Evolutionary conservation across 148 eudicot genomes (phyloP), one percentile per base, ranked within the genome.

Genomic region (Hydrangea macrophylla): DNA sequence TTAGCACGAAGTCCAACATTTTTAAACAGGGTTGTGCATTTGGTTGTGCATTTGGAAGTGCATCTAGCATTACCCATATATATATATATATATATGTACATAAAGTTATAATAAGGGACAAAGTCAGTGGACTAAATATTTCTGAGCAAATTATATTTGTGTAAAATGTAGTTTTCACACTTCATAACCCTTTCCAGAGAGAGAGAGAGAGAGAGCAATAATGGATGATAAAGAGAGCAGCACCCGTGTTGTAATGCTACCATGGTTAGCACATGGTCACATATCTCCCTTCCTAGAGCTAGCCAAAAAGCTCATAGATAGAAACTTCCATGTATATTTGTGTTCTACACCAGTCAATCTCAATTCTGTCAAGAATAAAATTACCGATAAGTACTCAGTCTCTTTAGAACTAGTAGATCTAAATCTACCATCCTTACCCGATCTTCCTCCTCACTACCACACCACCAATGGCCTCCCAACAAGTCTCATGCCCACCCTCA

Each of bases 181-280:
- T n/a, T n/a, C n/a, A n/a, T n/a, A n/a, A n/a, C n/a, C n/a, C n/a
- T n/a, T n/a, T n/a, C n/a, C n/a, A n/a, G n/a, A n/a, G n/a, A n/a
- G 5, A 35, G 8, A 35, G 18, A 42, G 48, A 42, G 17, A 11
- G 1, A 42, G 6, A 42, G 48, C 11, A 18, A 7, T 9, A 35
- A 64, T 64, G 68, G 42, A 64, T 10, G 9, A 39, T 10, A 48
- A 10, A 22, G 18, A 64, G 28, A 48, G n/a, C 26, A 64, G 1
- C 11, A 48, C 20, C 26, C 48, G 40, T 1, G 59, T 66, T 31
- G 31, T 66, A 24, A 53, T 66, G 70, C 44, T 53, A 3, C 60
- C 59, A 66, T 66, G 70, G 70, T 17, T 66, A 35, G 48, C 70
- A 24, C 60, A 66, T 15, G 70, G 59, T 53, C 70, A 66, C 32